These are phyloP conservation scores for Blastomyces silverae DNA, from an alignment of 2,329 filamentous ascomycete genomes.

Conservation along the genomic window DNA sequence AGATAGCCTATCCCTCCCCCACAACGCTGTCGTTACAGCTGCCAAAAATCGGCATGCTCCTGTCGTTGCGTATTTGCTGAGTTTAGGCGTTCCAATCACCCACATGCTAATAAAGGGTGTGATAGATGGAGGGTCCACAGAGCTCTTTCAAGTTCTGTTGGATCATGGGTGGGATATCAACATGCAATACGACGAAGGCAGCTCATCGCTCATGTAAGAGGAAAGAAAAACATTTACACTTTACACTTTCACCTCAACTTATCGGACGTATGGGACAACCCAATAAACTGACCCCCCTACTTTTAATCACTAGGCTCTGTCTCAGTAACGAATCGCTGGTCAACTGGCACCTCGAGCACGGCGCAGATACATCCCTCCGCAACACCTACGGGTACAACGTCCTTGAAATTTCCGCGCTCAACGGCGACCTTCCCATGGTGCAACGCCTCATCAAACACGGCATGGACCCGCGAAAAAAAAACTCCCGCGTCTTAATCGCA, in stretches of 20 bases:
- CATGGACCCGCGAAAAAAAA: background rate
- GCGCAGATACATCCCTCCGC: background rate
- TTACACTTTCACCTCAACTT: too few relatives aligned
- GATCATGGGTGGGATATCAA: constrained; percentile 14
- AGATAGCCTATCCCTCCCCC: background rate
- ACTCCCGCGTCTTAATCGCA: background rate
- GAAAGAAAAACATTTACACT: too few relatives aligned
- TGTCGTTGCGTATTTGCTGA: background rate
- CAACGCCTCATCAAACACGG: constrained; percentile 1
- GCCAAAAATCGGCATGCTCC: background rate
- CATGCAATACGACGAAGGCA: background rate
- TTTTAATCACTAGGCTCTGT: background rate
- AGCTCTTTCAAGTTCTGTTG: background rate
- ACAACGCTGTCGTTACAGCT: background rate
- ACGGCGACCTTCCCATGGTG: background rate
- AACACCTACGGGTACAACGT: background rate
- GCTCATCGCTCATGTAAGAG: constrained; percentile 3
- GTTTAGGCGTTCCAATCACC: background rate
- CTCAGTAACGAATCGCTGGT: background rate
- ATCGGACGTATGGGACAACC: too few relatives aligned
- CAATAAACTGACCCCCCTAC: background rate
- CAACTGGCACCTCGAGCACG: constrained; percentile 7
- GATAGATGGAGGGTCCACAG: background rate
- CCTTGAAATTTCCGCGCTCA: background rate
- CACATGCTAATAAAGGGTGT: background rate